Evolutionary conservation across 2,329 filamentous ascomycete species (phyloP).

Genomic region (Penicillium sp.): DNA sequence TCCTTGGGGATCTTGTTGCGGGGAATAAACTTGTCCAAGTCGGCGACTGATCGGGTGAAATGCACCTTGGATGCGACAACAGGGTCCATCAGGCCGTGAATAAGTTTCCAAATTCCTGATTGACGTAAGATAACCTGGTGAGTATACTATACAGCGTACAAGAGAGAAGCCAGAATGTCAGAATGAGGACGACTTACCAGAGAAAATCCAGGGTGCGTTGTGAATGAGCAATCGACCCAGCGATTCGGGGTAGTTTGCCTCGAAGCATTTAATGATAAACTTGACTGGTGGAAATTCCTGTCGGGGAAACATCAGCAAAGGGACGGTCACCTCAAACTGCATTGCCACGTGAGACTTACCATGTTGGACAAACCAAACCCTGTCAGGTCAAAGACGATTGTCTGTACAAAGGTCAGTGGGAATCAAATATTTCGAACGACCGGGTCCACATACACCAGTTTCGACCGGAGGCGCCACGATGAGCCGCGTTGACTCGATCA

Average conservation of each 20-base stretch:
- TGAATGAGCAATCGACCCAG: constrained; percentile 85
- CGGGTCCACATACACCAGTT: constrained; percentile 68
- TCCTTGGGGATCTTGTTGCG: constrained; percentile 70
- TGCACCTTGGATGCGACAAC: constrained; percentile 91
- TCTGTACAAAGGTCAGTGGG: constrained; percentile 50
- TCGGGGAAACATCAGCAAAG: neutral
- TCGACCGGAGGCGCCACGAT: constrained; percentile 74
- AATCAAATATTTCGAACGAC: neutral
- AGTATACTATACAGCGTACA: neutral
- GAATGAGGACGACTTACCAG: constrained; percentile 55
- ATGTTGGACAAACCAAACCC: constrained; percentile 90
- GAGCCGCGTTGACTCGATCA: constrained; percentile 84
- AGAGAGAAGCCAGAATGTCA: neutral
- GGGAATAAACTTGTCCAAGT: constrained; percentile 73
- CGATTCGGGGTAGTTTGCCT: constrained; percentile 94
- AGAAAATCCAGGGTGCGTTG: constrained; percentile 94
- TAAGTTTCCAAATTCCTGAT: constrained; percentile 84
- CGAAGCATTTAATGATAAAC: constrained; percentile 98
- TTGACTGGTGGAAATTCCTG: constrained; percentile 90
- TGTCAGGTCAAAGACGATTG: constrained; percentile 90
- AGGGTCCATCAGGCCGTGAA: constrained; percentile 89
- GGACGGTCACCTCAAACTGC: neutral
- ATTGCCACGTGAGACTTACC: constrained; percentile 48
- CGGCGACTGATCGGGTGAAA: constrained; percentile 76
- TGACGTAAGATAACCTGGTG: neutral